These are phyloP conservation scores for Backusella sp. DNA, from an alignment of 192 early-diverging fungal genomes.

Conservation along the genomic window DNA sequence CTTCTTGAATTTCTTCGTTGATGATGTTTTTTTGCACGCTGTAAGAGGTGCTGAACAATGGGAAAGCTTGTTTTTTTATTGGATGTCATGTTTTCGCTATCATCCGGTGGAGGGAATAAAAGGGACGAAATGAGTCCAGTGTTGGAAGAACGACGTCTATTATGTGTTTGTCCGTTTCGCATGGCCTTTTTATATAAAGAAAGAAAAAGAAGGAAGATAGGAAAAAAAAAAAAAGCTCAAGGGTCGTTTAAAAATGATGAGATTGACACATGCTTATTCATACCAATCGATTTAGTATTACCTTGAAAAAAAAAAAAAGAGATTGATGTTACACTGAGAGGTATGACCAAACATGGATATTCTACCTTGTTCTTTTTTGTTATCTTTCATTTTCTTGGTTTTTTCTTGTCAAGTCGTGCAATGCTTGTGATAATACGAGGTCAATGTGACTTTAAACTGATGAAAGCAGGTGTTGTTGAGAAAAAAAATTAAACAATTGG, in stretches of 20 bases:
- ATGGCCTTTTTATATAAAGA: neutral
- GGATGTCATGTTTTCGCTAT: neutral
- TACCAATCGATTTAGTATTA: neutral
- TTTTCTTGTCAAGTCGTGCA: neutral
- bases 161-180: neutral
- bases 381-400: neutral
- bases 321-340: neutral
- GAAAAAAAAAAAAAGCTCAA: neutral
- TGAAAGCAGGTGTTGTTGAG: neutral
- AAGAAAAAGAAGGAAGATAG: neutral
- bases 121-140: neutral
- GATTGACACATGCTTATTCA: constrained; percentile 7
- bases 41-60: neutral
- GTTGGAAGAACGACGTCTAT: neutral
- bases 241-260: neutral
- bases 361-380: neutral
- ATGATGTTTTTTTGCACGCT: neutral
- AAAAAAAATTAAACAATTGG: neutral
- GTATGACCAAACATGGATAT: neutral
- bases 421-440: neutral
- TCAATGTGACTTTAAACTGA: neutral
- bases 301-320: neutral
- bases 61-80: neutral
- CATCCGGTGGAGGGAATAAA: neutral
- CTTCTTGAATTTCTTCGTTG: neutral